phyloP scores from a whole-genome alignment of 495 filamentous ascomycete genomes.

The Parathielavia hyrcaniae region DNA sequence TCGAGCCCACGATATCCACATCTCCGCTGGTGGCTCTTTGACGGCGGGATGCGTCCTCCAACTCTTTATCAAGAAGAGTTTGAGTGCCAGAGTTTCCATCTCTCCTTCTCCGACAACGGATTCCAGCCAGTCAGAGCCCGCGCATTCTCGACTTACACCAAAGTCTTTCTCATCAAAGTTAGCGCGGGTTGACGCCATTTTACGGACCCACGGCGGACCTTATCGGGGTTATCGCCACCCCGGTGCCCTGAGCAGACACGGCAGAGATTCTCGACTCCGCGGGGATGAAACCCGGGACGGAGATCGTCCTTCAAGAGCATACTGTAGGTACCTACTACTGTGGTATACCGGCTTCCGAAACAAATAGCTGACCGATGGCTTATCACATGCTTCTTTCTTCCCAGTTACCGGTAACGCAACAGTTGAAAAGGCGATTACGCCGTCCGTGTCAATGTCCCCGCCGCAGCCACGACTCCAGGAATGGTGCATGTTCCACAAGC shows the following conservation, averaged over 20 bases:
- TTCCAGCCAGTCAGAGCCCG: conserved; percentile 18
- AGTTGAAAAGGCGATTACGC: too few species aligned
- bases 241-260: background rate
- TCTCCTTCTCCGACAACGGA: background rate
- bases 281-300: conserved; percentile 15
- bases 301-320: conserved; percentile 12
- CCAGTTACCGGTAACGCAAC: background rate
- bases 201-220: conserved; percentile 12
- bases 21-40: conserved; percentile 21
- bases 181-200: conserved; percentile 34
- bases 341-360: background rate
- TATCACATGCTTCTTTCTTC: conserved; percentile 1
- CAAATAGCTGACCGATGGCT: background rate
- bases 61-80: conserved; percentile 13
- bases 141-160: conserved; percentile 21
- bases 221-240: conserved; percentile 22
- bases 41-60: conserved; percentile 4
- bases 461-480: background rate
- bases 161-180: conserved; percentile 20
- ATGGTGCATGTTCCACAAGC: background rate
- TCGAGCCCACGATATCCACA: conserved; percentile 10
- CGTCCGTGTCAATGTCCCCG: too few species aligned
- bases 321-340: too few species aligned
- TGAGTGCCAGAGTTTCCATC: background rate
- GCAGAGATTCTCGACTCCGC: conserved; percentile 17